phyloP scores from a whole-genome alignment of 2,329 filamentous ascomycete genomes.

The Alternaria dauci region DNA sequence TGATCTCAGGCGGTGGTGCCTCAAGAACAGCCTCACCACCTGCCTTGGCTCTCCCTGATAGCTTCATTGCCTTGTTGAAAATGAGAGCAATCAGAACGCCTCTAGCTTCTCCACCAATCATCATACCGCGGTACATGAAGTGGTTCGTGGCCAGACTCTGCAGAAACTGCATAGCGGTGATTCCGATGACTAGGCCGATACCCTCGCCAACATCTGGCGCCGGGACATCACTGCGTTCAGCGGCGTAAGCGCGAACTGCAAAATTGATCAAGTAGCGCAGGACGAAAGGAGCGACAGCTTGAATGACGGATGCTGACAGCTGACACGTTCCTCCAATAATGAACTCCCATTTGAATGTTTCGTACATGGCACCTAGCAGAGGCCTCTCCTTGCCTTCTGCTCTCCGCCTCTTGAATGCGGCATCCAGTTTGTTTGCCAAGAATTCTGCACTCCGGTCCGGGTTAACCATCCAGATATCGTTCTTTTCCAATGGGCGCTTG shows the following conservation, averaged over 20 bases:
- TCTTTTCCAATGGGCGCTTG: conserved; percentile 79
- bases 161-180: conserved; percentile 83
- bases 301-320: conserved; percentile 72
- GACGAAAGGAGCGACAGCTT: conserved; percentile 85
- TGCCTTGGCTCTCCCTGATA: conserved; percentile 87
- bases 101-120: conserved; percentile 84
- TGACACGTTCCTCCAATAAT: conserved; percentile 82
- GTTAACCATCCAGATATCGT: conserved; percentile 90
- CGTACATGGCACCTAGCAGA: conserved; percentile 81
- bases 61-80: conserved; percentile 90
- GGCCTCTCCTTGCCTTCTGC: conserved; percentile 73
- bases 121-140: conserved; percentile 92
- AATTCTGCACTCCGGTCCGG: conserved; percentile 76
- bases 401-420: conserved; percentile 73
- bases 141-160: conserved; percentile 87
- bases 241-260: conserved; percentile 78
- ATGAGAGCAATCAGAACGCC: conserved; percentile 85
- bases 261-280: conserved; percentile 88
- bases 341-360: conserved; percentile 86
- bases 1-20: conserved; percentile 53
- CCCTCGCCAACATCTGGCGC: conserved; percentile 76
- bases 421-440: conserved; percentile 71
- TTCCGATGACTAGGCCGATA: conserved; percentile 82
- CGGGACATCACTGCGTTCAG: conserved; percentile 61
- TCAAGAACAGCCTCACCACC: conserved; percentile 67